Evolutionary conservation across 805 yeast species (phyloP), one percentile per base, ranked within the genome.

Genomic region (Huiozyma naganishii): DNA sequence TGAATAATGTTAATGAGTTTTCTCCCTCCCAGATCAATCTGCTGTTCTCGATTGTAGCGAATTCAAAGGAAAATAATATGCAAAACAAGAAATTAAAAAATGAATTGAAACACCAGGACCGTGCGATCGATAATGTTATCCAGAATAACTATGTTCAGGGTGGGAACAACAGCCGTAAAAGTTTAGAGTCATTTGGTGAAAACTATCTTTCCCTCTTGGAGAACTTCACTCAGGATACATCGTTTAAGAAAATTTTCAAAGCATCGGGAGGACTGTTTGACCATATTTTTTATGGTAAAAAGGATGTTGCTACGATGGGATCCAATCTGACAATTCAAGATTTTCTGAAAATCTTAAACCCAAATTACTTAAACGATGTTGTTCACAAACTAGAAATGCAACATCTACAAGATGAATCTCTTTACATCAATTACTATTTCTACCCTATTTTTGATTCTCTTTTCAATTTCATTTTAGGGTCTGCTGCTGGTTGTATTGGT

Each of bases 401-500:
- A 23, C 53, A 51, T 29, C 51, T 53, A n/a, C 55, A 52, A 45
- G 50, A 50, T 34, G 53, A 56, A 17, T 61, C 61, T 6, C 52
- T 53, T 13, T 58, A 60, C 43, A 57, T 65, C 13, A 66, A 65
- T 42, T 67, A 61, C 44, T 67, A 61, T 44, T 67, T 73, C 41
- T 72, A 67, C 71, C 76, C 83, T 52, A 79, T 90, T 41, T 86
- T 90, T 49, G 94, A 85, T 58, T 85, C 95, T 7, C 72, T 81
- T 44, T 86, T 89, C 66, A 87, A 94, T 46, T 90, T 90, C 64
- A 68, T 83, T 29, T 70, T 90, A 46, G 98, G 98, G 12, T 87
- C 97, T 4, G 73, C 89, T 41, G 97, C 98, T 30, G 98, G 98
- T 46, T 92, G 96, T 54, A 79, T 90, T 64, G 98, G 98, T 49